Conservation (phyloP, 75 land plant species). For the Isoetes taiwanensis region DNA sequence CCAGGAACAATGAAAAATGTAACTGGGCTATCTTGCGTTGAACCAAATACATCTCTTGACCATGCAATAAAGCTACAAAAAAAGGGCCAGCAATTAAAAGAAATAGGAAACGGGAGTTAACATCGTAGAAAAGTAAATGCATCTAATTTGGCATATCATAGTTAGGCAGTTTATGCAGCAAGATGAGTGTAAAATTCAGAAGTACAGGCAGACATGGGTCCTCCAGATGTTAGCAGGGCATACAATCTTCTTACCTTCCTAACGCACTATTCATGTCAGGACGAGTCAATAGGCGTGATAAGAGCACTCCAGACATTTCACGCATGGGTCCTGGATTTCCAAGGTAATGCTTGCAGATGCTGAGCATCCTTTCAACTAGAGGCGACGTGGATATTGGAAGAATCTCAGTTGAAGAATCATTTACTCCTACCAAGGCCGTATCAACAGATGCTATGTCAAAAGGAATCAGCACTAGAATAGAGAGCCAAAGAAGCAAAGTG, state of each 20-base stretch:
- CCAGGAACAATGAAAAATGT: conserved; percentile 62
- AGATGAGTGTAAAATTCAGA: too few relatives aligned
- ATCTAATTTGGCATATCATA: too few relatives aligned
- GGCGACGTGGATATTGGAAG: conserved; percentile 32
- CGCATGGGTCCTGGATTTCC: conserved; percentile 88
- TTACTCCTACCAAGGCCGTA: conserved; percentile 37
- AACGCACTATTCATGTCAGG: conserved; percentile 82
- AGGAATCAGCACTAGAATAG: conserved; percentile 85
- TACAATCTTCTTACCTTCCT: conserved; percentile 32
- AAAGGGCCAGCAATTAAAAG: too few relatives aligned
- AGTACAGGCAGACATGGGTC: neutral
- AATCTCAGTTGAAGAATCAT: conserved; percentile 6
- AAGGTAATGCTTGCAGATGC: conserved; percentile 65
- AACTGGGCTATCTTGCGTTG: conserved; percentile 29
- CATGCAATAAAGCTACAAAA: conserved; percentile 72
- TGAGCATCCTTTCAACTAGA: conserved; percentile 55
- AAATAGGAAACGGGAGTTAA: too few relatives aligned
- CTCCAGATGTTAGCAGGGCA: neutral
- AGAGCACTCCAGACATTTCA: conserved; percentile 69
- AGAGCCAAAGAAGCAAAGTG: conserved; percentile 78
- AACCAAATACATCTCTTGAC: conserved; percentile 53
- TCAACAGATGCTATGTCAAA: conserved; percentile 94
- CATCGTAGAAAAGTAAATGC: too few relatives aligned
- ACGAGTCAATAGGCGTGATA: conserved; percentile 80
- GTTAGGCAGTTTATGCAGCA: too few relatives aligned